Percentiles rank a stretch among this genome's conserved stretches.
Conservation (phyloP, 257 asterid genomes). For the Osmanthus fragrans region DNA sequence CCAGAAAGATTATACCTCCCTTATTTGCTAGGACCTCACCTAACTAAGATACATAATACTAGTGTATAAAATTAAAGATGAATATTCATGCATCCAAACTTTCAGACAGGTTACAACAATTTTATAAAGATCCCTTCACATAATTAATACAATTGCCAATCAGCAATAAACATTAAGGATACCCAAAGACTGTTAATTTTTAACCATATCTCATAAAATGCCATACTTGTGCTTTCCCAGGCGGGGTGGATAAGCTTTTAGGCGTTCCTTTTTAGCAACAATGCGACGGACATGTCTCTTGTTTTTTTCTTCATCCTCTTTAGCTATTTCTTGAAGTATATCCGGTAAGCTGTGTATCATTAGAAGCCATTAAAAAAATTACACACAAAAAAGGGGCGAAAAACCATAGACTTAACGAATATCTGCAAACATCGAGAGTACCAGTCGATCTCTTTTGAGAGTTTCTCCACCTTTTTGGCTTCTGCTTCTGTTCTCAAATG, state of each 20-base stretch:
- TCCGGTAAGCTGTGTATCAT: slow-evolving; percentile 51
- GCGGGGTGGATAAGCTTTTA: slow-evolving; percentile 79
- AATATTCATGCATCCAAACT: neutral
- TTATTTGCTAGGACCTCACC: neutral
- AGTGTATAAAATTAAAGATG: neutral
- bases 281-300: slow-evolving; percentile 67
- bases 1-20: neutral
- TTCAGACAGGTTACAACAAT: neutral
- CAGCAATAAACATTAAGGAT: neutral
- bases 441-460: slow-evolving; percentile 80
- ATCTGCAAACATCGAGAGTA: slow-evolving; percentile 16
- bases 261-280: slow-evolving; percentile 74
- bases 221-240: slow-evolving; percentile 85
- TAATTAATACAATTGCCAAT: neutral
- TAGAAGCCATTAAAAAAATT: neutral
- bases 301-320: slow-evolving; percentile 81
- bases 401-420: neutral
- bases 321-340: slow-evolving; percentile 71
- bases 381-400: neutral
- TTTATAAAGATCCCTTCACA: neutral
- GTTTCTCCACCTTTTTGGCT: slow-evolving; percentile 45
- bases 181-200: neutral
- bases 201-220: neutral
- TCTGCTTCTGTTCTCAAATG: slow-evolving; percentile 61
- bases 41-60: neutral